A percentile compares a stretch with the other conserved stretches of the same genome.
Evolutionary conservation across 345 rosid genomes (phyloP).

Genomic region (Xanthoceras sorbifolium): DNA sequence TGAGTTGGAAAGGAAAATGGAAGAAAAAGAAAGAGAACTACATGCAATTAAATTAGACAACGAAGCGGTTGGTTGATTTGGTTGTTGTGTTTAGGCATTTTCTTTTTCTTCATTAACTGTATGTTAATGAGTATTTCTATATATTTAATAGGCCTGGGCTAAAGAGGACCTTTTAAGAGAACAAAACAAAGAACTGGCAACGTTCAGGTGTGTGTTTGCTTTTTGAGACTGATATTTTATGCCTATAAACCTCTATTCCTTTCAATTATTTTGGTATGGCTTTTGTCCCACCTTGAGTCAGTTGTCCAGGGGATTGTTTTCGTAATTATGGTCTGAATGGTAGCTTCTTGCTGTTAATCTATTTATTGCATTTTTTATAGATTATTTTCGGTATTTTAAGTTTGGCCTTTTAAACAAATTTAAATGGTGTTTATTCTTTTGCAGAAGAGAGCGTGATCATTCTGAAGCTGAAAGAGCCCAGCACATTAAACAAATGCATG

Average conservation of each 20-base stretch:
- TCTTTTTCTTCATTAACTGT: slow-evolving; percentile 9
- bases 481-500: slow-evolving; percentile 72
- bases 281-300: neutral
- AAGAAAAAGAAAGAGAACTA: slow-evolving; percentile 84
- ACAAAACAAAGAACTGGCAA: slow-evolving; percentile 84
- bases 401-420: slow-evolving; percentile 16
- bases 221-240: neutral
- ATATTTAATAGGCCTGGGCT: slow-evolving; percentile 79
- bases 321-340: neutral
- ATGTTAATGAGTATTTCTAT: slow-evolving; percentile 11
- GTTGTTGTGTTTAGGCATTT: neutral
- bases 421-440: slow-evolving; percentile 17
- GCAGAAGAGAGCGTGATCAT: slow-evolving; percentile 98
- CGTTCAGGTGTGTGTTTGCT: slow-evolving; percentile 56
- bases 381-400: neutral
- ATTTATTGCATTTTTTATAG: neutral
- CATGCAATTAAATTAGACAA: slow-evolving; percentile 83
- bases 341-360: neutral
- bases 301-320: neutral
- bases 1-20: slow-evolving; percentile 78
- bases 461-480: slow-evolving; percentile 93
- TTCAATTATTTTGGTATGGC: neutral
- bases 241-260: neutral
- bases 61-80: slow-evolving; percentile 66
- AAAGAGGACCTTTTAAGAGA: slow-evolving; percentile 90